phyloP scores from a whole-genome alignment of 805 yeast species.

The Monosporozyma siamensis region DNA sequence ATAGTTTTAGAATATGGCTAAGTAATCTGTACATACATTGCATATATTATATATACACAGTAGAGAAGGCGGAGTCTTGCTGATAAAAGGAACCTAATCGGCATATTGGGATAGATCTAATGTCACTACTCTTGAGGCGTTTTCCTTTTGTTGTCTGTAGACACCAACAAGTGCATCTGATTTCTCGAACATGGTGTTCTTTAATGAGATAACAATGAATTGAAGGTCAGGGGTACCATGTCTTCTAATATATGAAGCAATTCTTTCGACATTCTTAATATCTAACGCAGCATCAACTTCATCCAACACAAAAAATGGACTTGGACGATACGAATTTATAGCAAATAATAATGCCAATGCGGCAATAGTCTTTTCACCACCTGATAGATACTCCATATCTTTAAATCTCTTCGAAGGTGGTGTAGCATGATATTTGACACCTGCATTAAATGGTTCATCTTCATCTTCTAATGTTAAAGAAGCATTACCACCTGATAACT shows the following conservation, averaged over 20 bases:
- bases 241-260: constrained; percentile 75
- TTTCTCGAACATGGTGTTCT: constrained; percentile 75
- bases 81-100: constrained; percentile 15
- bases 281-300: constrained; percentile 99
- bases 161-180: constrained; percentile 91
- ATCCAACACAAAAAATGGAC: constrained; percentile 92
- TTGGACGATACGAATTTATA: constrained; percentile 80
- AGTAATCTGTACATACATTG: neutral
- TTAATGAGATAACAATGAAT: constrained; percentile 86
- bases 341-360: constrained; percentile 90
- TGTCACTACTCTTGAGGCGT: constrained; percentile 65
- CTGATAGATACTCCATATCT: constrained; percentile 86
- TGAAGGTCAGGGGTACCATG: constrained; percentile 75
- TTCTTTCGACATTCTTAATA: constrained; percentile 71
- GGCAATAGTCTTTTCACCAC: constrained; percentile 96
- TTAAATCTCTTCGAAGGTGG: constrained; percentile 92
- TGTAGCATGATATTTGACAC: constrained; percentile 86
- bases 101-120: constrained; percentile 61
- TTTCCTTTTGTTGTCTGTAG: constrained; percentile 67
- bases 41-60: neutral
- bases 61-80: too few relatives aligned
- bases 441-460: constrained; percentile 79
- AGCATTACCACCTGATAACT: constrained; percentile 90
- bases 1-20: neutral
- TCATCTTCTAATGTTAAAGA: constrained; percentile 77